Percentiles rank a stretch among this genome's conserved stretches.
Evolutionary conservation across 163 green algal species (phyloP).

Genomic region (Chlamydomonas reinhardtii): DNA sequence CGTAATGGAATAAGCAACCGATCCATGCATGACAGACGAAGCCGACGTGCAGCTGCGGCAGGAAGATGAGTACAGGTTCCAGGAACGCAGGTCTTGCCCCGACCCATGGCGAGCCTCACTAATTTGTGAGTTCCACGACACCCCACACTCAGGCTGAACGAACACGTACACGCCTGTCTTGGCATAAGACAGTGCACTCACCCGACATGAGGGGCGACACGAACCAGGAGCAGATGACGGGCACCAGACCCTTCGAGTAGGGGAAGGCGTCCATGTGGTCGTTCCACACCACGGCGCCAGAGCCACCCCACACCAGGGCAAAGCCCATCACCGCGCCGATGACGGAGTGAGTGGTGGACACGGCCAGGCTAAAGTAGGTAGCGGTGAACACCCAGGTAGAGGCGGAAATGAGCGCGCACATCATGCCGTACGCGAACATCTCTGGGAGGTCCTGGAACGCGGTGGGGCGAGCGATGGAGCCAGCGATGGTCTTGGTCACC

Average conservation of each 20-base stretch:
- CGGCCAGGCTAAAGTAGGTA: conserved; percentile 59
- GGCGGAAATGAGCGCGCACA: conserved; percentile 1
- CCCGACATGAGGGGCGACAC: conserved; percentile 16
- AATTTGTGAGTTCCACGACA: too few species aligned
- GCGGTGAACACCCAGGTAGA: conserved; percentile 63
- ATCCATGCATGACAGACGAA: too few species aligned
- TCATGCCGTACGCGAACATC: background rate
- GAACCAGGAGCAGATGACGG: conserved; percentile 6
- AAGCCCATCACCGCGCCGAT: conserved; percentile 56
- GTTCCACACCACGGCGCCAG: background rate
- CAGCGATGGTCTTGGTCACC: conserved; percentile 23
- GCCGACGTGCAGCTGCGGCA: too few species aligned
- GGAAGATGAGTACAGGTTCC: too few species aligned
- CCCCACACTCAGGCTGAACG: too few species aligned
- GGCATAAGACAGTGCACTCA: too few species aligned
- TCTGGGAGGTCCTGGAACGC: background rate
- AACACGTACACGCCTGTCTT: too few species aligned
- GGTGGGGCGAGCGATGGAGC: background rate
- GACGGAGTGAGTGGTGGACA: conserved; percentile 69
- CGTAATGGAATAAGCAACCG: too few species aligned
- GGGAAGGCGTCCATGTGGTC: conserved; percentile 21
- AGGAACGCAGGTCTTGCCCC: too few species aligned
- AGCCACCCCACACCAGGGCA: conserved; percentile 53
- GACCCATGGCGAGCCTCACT: too few species aligned
- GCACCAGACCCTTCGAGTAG: conserved; percentile 27